Base-by-base conservation (phyloP, 208 protist species). In the Naegleria gruberi region DNA sequence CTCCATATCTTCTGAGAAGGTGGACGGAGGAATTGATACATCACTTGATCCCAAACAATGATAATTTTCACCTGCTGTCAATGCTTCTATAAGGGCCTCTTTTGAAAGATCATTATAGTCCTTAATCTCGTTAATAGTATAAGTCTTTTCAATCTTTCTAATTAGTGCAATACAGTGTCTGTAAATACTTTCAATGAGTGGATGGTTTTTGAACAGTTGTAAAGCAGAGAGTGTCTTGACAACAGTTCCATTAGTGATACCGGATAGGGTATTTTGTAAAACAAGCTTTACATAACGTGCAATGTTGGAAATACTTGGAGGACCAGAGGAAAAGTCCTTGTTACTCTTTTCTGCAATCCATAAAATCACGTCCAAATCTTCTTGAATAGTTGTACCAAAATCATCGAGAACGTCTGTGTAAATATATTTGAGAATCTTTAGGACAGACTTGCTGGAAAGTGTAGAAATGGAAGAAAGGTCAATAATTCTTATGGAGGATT, bases 301-400 rank as follows among this genome's bases (percentile, higher is more conserved):
- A 8, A n/a, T 77, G 30, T 37, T 77, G 26, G 65, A 37, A 7
- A 26, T 37, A 8, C 8, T 8, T n/a, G 19, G 17, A 30, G 30
- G 12, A 0, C 26, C 19, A 8, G 17, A 0, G 12, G 65, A 77
- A 37, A 37, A 37, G 30, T 77, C 30, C 12, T 37, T 19, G 8
- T n/a, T n/a, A 77, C 65, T 77, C 19, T 77, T 77, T 77, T 77
- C 65, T 37, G 65, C n/a, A 37, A 77, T 77, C 65, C 65, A 77
- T n/a, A 37, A 6, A 37, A 77, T 37, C 10, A 37, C 34, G 10
- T 30, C 34, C 26, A 77, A n/a, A 37, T 77, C 30, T 30, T 37
- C 17, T n/a, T 77, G 65, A 37, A 77, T 37, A 37, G 17, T 12
- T 17, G 4, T 30, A 77, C 8, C 65, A 37, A 5, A 37, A n/a